Evolutionary conservation across 2,329 filamentous ascomycete species (phyloP).

Genomic region (Phaeosphaeria sp.): DNA sequence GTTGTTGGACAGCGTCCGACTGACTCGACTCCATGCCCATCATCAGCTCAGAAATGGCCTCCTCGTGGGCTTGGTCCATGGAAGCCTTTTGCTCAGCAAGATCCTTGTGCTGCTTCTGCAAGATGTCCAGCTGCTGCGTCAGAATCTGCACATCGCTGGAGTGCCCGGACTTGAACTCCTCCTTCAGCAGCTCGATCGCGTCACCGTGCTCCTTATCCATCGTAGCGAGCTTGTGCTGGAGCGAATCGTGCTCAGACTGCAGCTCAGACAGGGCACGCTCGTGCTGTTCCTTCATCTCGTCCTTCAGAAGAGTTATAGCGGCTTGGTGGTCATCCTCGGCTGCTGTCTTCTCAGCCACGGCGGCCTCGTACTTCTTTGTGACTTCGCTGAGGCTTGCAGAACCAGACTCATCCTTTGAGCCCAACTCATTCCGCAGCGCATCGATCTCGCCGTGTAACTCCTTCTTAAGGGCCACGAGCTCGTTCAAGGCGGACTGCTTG

Average conservation of each 20-base stretch:
- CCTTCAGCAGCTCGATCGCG: slow-evolving; percentile 37
- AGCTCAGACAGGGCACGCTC: slow-evolving; percentile 31
- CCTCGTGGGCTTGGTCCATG: slow-evolving; percentile 42
- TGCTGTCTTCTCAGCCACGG: slow-evolving; percentile 33
- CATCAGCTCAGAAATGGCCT: slow-evolving; percentile 46
- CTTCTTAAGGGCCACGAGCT: slow-evolving; percentile 30
- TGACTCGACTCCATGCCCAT: slow-evolving; percentile 42
- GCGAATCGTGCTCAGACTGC: slow-evolving; percentile 29
- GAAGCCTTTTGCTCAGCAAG: slow-evolving; percentile 36
- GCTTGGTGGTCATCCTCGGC: slow-evolving; percentile 38
- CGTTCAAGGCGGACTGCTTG: slow-evolving; percentile 34
- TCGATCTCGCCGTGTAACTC: slow-evolving; percentile 29
- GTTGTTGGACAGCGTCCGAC: slow-evolving; percentile 39
- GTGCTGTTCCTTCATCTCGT: slow-evolving; percentile 35
- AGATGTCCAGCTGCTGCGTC: slow-evolving; percentile 33
- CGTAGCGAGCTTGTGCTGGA: slow-evolving; percentile 30
- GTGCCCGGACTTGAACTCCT: slow-evolving; percentile 38
- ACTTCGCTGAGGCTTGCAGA: slow-evolving; percentile 27
- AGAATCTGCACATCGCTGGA: slow-evolving; percentile 33
- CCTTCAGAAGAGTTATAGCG: slow-evolving; percentile 32
- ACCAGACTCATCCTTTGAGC: slow-evolving; percentile 22
- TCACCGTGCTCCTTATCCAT: slow-evolving; percentile 41
- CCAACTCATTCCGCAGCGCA: slow-evolving; percentile 27
- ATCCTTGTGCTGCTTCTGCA: slow-evolving; percentile 36
- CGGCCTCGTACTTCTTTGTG: slow-evolving; percentile 33